These are phyloP conservation scores for Telopea speciosissima DNA, from an alignment of 177 flowering plant genomes.

Conservation along the genomic window DNA sequence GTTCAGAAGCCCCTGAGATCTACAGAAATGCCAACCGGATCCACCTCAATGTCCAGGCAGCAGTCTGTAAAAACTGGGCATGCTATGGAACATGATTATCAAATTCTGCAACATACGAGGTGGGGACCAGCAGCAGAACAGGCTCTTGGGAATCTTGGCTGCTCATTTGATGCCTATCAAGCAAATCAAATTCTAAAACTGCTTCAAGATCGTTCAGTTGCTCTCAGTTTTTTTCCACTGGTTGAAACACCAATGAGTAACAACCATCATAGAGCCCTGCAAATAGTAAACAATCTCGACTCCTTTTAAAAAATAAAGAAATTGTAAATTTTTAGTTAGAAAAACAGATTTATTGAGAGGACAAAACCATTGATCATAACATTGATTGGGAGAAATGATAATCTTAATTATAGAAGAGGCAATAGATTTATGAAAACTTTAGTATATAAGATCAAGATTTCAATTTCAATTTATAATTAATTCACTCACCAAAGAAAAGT, in stretches of 20 bases:
- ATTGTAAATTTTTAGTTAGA: too few species aligned
- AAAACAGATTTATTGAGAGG: too few species aligned
- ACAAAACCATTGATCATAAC: too few species aligned
- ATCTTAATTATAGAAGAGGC: too few species aligned
- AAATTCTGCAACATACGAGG: constrained; percentile 39
- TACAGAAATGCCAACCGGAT: constrained; percentile 23
- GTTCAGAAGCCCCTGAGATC: constrained; percentile 27
- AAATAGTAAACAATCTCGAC: too few species aligned
- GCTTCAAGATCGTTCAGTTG: constrained; percentile 70
- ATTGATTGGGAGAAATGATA: too few species aligned
- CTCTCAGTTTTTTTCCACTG: constrained; percentile 86
- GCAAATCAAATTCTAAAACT: constrained; percentile 91
- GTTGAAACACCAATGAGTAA: constrained; percentile 69
- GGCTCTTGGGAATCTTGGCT: constrained; percentile 56
- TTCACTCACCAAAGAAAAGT: too few species aligned
- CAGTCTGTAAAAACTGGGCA: constrained; percentile 26
- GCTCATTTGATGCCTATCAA: constrained; percentile 66
- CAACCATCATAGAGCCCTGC: too few species aligned
- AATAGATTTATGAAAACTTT: too few species aligned
- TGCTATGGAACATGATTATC: constrained; percentile 47
- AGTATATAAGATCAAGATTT: too few species aligned
- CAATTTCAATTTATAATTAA: too few species aligned
- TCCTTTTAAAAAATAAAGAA: too few species aligned
- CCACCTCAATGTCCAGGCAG: constrained; percentile 30
- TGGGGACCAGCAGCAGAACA: constrained; percentile 85